phyloP scores from a whole-genome alignment of 805 yeast genomes.

The Jamesozyma spencerorum region DNA sequence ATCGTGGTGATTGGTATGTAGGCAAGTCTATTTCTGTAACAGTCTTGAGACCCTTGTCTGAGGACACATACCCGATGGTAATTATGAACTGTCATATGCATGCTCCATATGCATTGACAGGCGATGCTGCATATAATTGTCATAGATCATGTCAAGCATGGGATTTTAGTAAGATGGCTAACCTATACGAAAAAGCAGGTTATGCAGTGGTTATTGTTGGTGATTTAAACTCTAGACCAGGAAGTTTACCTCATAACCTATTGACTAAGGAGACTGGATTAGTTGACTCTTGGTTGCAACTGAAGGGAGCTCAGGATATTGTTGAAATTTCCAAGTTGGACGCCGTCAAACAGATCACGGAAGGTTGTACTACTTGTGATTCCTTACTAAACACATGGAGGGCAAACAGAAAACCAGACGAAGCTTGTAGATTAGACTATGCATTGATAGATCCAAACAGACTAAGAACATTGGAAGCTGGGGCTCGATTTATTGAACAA shows the following conservation, averaged over 20 bases:
- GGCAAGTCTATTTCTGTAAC: conserved; percentile 85
- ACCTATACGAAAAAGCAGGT: conserved; percentile 57
- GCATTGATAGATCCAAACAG: conserved; percentile 60
- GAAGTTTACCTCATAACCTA: conserved; percentile 69
- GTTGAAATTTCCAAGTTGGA: conserved; percentile 37
- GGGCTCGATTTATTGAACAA: conserved; percentile 64
- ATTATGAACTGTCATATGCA: conserved; percentile 91
- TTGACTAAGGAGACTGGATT: conserved; percentile 61
- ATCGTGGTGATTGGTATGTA: conserved; percentile 94
- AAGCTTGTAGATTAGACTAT: conserved; percentile 86
- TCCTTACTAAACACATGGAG: conserved; percentile 86
- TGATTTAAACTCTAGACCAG: conserved; percentile 84
- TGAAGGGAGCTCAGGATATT: conserved; percentile 42
- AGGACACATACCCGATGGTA: conserved; percentile 52
- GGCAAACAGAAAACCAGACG: conserved; percentile 34
- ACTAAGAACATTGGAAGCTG: conserved; percentile 49
- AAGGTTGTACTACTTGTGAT: conserved; percentile 87
- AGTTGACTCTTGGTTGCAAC: conserved; percentile 72
- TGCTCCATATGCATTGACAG: conserved; percentile 78
- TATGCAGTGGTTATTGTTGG: conserved; percentile 86
- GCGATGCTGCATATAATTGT: conserved; percentile 83
- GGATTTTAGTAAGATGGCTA: conserved; percentile 71
- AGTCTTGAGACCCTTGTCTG: conserved; percentile 42
- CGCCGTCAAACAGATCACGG: conserved; percentile 52
- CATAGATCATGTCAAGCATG: conserved; percentile 95